Base-by-base conservation (phyloP, 352 stramenopile genomes). In the Phytophthora pluvialis region DNA sequence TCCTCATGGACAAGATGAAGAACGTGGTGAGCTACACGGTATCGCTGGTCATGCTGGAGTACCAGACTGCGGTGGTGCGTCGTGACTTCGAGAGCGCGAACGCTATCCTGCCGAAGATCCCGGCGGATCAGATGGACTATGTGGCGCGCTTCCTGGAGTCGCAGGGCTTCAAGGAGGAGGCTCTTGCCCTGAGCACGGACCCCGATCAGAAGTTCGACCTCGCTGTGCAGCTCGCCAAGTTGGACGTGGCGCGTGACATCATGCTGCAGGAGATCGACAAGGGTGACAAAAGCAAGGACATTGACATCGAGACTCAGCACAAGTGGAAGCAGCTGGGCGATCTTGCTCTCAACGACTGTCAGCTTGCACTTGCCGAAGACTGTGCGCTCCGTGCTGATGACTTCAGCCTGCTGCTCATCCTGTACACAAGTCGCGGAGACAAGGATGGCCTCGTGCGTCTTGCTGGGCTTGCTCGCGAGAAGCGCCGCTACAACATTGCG, bases 131-230 rank as follows among this genome's bases (percentile, higher is more conserved):
- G 49, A 90, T 95, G 82, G 86, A 95, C 60, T 79, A 83, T 18
- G 82, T 94, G 4, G 83, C 86, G 42, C 80, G 96, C 13, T 99
- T 99, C 72, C 78, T 99, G 25, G 98, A 99, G 64, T 97, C 86
- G 11, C 98, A 99, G 76, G 98, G 98, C 0, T 99, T 98, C 77
- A 99, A 99, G 74, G 97, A 99, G 67, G 97, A 99, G 50, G 95
- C 96, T 18, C 70, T 98, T 13, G 89, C 87, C 29, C 77, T 98
- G 2, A 98, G 93, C 40, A 98, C 93, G 18, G 93, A 98, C 58
- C 86, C 89, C 6, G 98, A 99, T 64, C 97, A 99, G 63, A 98
- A 98, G 64, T 99, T 99, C 71, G 97, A 99, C 57, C 81, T 99
- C 15, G 92, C 97, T 0, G 84, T 99, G 25, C 96, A 99, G 73